Conservation (phyloP, 495 filamentous ascomycete species). For the Xylaria curta region DNA sequence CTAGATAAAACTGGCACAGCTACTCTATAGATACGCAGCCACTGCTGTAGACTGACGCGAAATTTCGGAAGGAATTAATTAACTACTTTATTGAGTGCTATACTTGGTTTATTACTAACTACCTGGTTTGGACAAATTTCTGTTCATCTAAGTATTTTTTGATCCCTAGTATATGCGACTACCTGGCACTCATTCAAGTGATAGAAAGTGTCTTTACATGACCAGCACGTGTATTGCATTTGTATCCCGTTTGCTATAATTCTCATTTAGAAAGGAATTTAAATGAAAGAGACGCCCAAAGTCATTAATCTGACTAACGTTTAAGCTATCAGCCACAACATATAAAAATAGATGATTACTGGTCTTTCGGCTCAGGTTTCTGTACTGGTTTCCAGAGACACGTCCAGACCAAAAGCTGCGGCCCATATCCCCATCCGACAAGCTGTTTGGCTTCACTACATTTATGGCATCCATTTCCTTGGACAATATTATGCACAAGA, state of each 20-base stretch:
- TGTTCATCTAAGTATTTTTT: not conserved
- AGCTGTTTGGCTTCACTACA: not conserved
- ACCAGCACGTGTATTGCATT: not conserved
- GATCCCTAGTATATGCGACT: not conserved
- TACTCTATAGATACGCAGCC: too few relatives aligned
- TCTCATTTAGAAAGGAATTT: not conserved
- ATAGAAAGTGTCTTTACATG: not conserved
- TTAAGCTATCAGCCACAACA: not conserved
- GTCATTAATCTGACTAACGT: not conserved
- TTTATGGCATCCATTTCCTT: not conserved
- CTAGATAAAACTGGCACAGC: too few relatives aligned
- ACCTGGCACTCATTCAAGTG: not conserved
- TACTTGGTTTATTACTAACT: not conserved
- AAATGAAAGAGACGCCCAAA: not conserved
- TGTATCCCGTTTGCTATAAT: not conserved
- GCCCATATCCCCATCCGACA: not conserved
- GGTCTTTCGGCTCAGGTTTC: not conserved
- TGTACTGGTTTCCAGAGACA: constrained; percentile 10
- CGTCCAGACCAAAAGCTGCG: constrained; percentile 6
- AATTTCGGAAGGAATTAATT: too few relatives aligned
- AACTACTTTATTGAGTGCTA: too few relatives aligned
- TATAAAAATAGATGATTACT: not conserved
- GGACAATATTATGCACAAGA: not conserved
- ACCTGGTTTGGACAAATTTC: not conserved
- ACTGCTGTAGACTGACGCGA: too few relatives aligned